phyloP scores from a whole-genome alignment of 495 filamentous ascomycete species.

The Penicillium angulare region DNA sequence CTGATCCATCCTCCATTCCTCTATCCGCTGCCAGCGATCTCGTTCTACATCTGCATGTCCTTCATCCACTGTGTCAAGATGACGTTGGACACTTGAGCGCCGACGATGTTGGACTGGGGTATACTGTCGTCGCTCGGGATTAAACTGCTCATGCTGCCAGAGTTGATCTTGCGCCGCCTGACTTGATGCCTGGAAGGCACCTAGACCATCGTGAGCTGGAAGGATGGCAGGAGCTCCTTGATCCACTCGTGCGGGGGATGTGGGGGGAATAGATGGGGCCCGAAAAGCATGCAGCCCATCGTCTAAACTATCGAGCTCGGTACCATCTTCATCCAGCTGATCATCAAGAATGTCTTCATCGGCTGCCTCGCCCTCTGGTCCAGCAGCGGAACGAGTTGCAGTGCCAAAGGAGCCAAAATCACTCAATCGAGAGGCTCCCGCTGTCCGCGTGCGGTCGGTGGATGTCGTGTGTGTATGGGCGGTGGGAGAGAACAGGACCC shows the following conservation, averaged over 20 bases:
- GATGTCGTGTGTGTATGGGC: constrained; percentile 69
- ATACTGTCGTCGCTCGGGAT: constrained; percentile 55
- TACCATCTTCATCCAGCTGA: constrained; percentile 60
- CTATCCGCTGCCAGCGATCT: constrained; percentile 78
- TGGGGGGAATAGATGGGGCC: constrained; percentile 57
- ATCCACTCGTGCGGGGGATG: constrained; percentile 44
- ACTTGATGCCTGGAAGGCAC: constrained; percentile 66
- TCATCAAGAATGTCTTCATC: constrained; percentile 51
- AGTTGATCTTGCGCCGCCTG: constrained; percentile 69
- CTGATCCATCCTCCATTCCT: constrained; percentile 90
- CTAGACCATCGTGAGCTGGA: constrained; percentile 88
- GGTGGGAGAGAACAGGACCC: constrained; percentile 90
- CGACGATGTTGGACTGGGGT: constrained; percentile 37
- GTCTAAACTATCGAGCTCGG: constrained; percentile 85
- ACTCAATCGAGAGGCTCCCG: constrained; percentile 71
- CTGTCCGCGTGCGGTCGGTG: constrained; percentile 68
- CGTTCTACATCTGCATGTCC: constrained; percentile 53
- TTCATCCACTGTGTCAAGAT: constrained; percentile 63
- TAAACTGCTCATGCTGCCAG: constrained; percentile 81
- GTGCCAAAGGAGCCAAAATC: constrained; percentile 84
- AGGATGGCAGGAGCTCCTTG: constrained; percentile 62
- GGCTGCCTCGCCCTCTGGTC: constrained; percentile 45
- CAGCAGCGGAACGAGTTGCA: constrained; percentile 48
- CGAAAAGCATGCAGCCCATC: constrained; percentile 85
- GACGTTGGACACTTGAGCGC: constrained; percentile 60